Conservation (phyloP, 2,329 filamentous ascomycete species). For the Cladosporium velox region DNA sequence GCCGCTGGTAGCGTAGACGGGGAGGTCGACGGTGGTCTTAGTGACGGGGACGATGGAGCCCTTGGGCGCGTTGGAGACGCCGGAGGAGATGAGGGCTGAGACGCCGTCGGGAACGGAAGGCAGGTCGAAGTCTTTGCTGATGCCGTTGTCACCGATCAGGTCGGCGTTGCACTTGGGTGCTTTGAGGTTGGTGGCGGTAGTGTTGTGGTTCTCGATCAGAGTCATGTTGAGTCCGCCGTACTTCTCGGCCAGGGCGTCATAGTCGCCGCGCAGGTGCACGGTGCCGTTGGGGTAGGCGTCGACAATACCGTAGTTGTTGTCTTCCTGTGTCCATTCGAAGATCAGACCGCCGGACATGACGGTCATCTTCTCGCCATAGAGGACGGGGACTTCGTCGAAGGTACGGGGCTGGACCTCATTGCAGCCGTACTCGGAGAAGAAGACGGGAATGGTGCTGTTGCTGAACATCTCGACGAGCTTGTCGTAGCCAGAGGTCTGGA, state of each 20-base stretch:
- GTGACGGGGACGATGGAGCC: constrained; percentile 60
- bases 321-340: constrained; percentile 77
- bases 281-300: constrained; percentile 47
- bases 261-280: constrained; percentile 48
- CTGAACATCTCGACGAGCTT: constrained; percentile 66
- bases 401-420: constrained; percentile 69
- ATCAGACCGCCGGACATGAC: constrained; percentile 75
- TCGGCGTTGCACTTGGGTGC: constrained; percentile 65
- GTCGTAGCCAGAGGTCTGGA: constrained; percentile 63
- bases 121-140: constrained; percentile 78
- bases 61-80: constrained; percentile 64
- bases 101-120: constrained; percentile 68
- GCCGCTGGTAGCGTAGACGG: constrained; percentile 60
- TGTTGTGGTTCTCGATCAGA: constrained; percentile 64
- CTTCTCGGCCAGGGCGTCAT: constrained; percentile 71
- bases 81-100: constrained; percentile 72
- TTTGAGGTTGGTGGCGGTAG: constrained; percentile 55
- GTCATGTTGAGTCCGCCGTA: constrained; percentile 74
- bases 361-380: constrained; percentile 73
- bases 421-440: constrained; percentile 83
- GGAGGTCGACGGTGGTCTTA: constrained; percentile 57
- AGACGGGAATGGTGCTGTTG: constrained; percentile 68
- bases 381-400: constrained; percentile 73
- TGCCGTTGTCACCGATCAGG: constrained; percentile 68
- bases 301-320: constrained; percentile 58